A percentile compares a stretch with the other conserved stretches of the same genome.
Conservation (phyloP, 106 monocot genomes). For the Phalaenopsis aphrodite region DNA sequence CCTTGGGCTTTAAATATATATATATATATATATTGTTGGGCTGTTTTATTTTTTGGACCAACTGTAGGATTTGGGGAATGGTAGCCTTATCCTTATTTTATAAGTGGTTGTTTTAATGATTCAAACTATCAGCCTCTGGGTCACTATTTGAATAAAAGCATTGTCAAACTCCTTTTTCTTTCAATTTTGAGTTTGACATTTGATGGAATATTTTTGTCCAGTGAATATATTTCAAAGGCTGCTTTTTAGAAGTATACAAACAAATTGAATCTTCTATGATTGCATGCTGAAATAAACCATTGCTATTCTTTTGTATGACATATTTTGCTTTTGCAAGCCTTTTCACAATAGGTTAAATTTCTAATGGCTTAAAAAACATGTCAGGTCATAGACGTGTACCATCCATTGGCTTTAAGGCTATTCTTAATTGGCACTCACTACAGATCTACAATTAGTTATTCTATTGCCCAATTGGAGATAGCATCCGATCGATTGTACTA, state of each 20-base stretch:
- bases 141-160: not conserved
- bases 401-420: conserved; percentile 83
- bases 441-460: conserved; percentile 73
- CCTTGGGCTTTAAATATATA: too few species aligned
- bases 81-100: not conserved
- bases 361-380: conserved; percentile 3
- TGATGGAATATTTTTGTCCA: not conserved
- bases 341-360: not conserved
- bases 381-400: conserved; percentile 83
- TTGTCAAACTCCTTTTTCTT: not conserved
- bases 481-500: conserved; percentile 90
- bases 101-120: not conserved
- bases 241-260: not conserved
- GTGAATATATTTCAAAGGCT: not conserved
- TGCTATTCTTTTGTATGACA: not conserved
- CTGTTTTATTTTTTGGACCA: too few species aligned
- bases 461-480: conserved; percentile 57
- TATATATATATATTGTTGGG: too few species aligned
- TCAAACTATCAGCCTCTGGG: not conserved
- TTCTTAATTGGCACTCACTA: conserved; percentile 95
- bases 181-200: not conserved
- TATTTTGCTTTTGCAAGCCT: not conserved
- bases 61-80: too few species aligned
- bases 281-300: not conserved
- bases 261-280: not conserved